A percentile compares a stretch with the other conserved stretches of the same genome.
Conservation (phyloP, 352 stramenopile genomes). For the Phytophthora quininea region DNA sequence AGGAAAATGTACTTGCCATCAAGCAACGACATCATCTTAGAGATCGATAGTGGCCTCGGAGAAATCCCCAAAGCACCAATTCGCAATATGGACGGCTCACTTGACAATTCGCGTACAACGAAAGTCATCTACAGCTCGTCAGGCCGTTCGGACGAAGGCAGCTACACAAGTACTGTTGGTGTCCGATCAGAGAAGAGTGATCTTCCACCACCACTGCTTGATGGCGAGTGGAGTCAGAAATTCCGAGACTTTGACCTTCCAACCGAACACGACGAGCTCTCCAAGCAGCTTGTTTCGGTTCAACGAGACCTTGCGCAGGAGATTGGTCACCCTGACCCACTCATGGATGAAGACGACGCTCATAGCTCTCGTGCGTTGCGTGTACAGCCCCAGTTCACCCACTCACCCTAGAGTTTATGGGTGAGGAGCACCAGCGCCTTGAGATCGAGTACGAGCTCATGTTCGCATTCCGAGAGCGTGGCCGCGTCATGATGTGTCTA, state of each 20-base stretch:
- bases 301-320: constrained; percentile 77
- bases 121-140: constrained; percentile 39
- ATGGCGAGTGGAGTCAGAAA: constrained; percentile 82
- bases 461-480: constrained; percentile 72
- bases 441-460: constrained; percentile 78
- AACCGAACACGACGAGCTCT: constrained; percentile 79
- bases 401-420: constrained; percentile 86
- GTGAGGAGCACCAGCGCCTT: constrained; percentile 78
- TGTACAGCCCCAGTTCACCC: constrained; percentile 76
- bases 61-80: constrained; percentile 30
- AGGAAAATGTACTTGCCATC: constrained; percentile 86
- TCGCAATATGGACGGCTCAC: constrained; percentile 18
- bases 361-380: constrained; percentile 68
- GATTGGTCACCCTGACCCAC: constrained; percentile 69
- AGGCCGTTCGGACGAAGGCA: constrained; percentile 43
- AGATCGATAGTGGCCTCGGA: constrained; percentile 79
- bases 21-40: constrained; percentile 84
- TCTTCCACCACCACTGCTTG: constrained; percentile 55
- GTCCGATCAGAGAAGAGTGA: constrained; percentile 38
- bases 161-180: constrained; percentile 6
- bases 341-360: constrained; percentile 68
- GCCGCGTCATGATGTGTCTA: constrained; percentile 70
- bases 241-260: constrained; percentile 83
- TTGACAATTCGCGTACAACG: constrained; percentile 12
- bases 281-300: constrained; percentile 71